Evolutionary conservation across 2,329 filamentous ascomycete genomes (phyloP), one percentile per base, ranked within the genome.

Genomic region (Arthrobotrys musiformis): DNA sequence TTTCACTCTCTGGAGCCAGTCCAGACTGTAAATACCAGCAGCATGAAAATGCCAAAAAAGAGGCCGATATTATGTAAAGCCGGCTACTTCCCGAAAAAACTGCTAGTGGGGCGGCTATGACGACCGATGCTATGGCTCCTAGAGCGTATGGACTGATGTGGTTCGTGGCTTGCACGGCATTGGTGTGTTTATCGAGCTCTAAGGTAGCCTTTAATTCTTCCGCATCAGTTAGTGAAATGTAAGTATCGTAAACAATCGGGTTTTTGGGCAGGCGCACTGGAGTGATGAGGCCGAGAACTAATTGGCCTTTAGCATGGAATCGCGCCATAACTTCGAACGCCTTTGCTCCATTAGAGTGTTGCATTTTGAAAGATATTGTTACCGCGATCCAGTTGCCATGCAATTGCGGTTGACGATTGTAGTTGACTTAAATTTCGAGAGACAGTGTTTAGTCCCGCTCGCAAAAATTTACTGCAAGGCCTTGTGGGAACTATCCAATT

Each of bases 251-350:
- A n/a, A n/a, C n/a, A n/a, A n/a, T 48, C 30, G n/a, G 44, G 5
- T 48, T 15, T 48, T 24, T 17, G n/a, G 5, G 19, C 15, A 24
- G 46, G 50, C 50, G 9, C 30, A 56, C 24, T 11, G 50, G 24
- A n/a, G 50, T 56, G 13, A 56, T 24, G 17, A 56, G 50, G n/a
- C 50, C 50, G 30, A 56, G 50, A 19, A 56, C 50, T n/a, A 56
- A 33, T 56, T 56, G 50, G 6, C 50, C 50, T 19, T 56, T 56
- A 3, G 22, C 24, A 30, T 56, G 50, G 24, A 56, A 56, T 24
- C 8, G 50, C 9, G 50, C 50, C 50, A 56, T 56, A 30, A 56
- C 30, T n/a, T 30, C 24, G 50, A 30, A 56, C 9, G 50, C 50
- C n/a, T 1, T 56, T 8, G 50, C 50, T 9, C 5, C 9, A 11